These are phyloP conservation scores for Rosa chinensis DNA, from an alignment of 306 rosid genomes.

Conservation along the genomic window DNA sequence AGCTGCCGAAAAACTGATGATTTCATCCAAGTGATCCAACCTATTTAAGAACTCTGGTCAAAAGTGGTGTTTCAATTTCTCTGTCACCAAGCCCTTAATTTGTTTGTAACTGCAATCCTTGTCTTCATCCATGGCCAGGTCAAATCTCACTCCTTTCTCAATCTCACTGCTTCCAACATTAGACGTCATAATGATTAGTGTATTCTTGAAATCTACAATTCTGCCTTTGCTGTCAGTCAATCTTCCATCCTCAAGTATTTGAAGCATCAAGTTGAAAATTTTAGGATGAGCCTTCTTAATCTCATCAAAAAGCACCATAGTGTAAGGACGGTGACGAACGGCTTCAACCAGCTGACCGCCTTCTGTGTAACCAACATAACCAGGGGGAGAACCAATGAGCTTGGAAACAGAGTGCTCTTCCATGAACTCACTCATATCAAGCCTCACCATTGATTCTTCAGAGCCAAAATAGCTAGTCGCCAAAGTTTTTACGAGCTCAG, in stretches of 20 bases:
- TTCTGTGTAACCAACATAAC: conserved; percentile 86
- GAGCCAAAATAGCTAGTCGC: conserved; percentile 90
- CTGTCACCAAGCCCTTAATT: conserved; percentile 88
- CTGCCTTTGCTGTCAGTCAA: conserved; percentile 91
- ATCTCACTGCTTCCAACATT: conserved; percentile 93
- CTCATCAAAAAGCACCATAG: conserved; percentile 84
- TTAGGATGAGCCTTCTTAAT: conserved; percentile 95
- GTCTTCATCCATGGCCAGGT: conserved; percentile 71
- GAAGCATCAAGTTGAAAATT: conserved; percentile 95
- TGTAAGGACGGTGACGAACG: conserved; percentile 85
- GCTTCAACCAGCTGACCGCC: conserved; percentile 95
- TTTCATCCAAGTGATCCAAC: conserved; percentile 90
- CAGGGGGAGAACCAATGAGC: conserved; percentile 93
- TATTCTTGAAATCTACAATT: conserved; percentile 90
- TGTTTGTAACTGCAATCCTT: conserved; percentile 81
- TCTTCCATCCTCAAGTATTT: conserved; percentile 89
- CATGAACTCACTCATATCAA: conserved; percentile 96
- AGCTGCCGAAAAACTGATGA: conserved; percentile 90
- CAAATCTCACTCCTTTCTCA: conserved; percentile 81
- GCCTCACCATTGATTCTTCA: conserved; percentile 89
- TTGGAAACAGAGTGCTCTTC: conserved; percentile 85
- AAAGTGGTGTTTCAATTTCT: conserved; percentile 79
- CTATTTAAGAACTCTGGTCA: conserved; percentile 89
- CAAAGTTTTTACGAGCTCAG: conserved; percentile 88
- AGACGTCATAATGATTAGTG: conserved; percentile 89